Conservation (phyloP, 768 basidiomycete species). For the Roridomyces roridus region DNA sequence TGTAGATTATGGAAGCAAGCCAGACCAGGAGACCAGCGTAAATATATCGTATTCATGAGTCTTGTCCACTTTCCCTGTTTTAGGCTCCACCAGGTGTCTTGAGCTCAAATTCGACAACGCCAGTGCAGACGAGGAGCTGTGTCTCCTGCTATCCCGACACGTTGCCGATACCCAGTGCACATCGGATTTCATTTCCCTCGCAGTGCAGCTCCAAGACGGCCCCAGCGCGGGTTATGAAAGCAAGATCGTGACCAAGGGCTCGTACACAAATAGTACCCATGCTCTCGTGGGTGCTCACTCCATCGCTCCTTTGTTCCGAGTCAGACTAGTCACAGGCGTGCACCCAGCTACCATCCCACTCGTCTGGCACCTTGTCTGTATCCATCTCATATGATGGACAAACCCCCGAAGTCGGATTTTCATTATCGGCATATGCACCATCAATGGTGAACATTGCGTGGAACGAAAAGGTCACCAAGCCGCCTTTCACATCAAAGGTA, state of each 20-base stretch:
- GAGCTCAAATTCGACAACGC: constrained; percentile 44
- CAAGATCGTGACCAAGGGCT: constrained; percentile 49
- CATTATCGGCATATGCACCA: constrained; percentile 65
- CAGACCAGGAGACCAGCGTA: constrained; percentile 37
- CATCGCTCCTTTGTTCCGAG: neutral
- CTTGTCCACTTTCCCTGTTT: neutral
- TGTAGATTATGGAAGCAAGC: constrained; percentile 55
- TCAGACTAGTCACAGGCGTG: constrained; percentile 35
- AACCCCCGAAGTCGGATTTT: constrained; percentile 66
- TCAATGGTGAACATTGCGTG: constrained; percentile 45
- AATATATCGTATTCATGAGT: constrained; percentile 1
- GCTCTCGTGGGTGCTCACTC: constrained; percentile 41
- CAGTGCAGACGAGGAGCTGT: constrained; percentile 59
- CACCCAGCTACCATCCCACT: constrained; percentile 41
- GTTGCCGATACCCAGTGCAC: constrained; percentile 60
- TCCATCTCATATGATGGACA: constrained; percentile 75
- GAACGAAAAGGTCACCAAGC: constrained; percentile 46
- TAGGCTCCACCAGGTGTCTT: constrained; percentile 47
- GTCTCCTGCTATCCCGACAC: constrained; percentile 85
- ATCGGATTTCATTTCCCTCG: constrained; percentile 74
- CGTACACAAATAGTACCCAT: constrained; percentile 60
- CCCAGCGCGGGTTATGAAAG: constrained; percentile 35
- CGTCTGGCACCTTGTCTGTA: constrained; percentile 54
- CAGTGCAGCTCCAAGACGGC: constrained; percentile 55
- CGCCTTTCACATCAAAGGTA: constrained; percentile 53